A percentile compares a stretch with the other conserved stretches of the same genome.
phyloP scores from a whole-genome alignment of 495 filamentous ascomycete species.

The Neurospora sp. region DNA sequence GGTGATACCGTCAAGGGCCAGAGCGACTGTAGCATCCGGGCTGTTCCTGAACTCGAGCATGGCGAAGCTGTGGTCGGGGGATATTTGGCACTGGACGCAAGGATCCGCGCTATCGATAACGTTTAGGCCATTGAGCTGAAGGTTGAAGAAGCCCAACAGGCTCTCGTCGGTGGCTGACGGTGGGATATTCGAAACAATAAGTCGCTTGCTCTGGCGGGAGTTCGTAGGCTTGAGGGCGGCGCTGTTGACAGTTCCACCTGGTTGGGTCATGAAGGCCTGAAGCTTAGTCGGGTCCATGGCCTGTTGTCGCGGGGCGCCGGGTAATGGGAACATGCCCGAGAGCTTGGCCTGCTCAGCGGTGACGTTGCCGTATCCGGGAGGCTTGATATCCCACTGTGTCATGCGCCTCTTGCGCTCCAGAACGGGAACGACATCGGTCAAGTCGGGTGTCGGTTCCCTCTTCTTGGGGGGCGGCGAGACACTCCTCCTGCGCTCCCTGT shows the following conservation, averaged over 20 bases:
- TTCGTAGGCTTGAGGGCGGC: constrained; percentile 83
- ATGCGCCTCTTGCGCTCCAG: constrained; percentile 76
- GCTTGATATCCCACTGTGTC: constrained; percentile 99
- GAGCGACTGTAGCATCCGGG: constrained; percentile 78
- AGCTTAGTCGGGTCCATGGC: constrained; percentile 93
- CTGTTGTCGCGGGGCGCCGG: constrained; percentile 88
- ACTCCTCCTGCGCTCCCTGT: constrained; percentile 65
- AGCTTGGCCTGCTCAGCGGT: constrained; percentile 98
- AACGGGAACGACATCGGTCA: constrained; percentile 73
- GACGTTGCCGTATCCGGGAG: constrained; percentile 95
- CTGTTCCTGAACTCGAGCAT: constrained; percentile 85
- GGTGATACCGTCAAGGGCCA: constrained; percentile 79
- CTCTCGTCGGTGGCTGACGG: constrained; percentile 55
- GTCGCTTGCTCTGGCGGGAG: constrained; percentile 83
- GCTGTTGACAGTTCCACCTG: constrained; percentile 58
- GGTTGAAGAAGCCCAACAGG: constrained; percentile 82
- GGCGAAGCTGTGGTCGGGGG: constrained; percentile 68
- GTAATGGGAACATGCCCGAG: constrained; percentile 98
- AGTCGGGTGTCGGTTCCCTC: constrained; percentile 88
- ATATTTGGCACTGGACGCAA: constrained; percentile 74
- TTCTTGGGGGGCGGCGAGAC: constrained; percentile 75
- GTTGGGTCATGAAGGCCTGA: constrained; percentile 91
- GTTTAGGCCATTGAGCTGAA: constrained; percentile 89
- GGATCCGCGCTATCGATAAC: constrained; percentile 76
- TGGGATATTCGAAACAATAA: constrained; percentile 79